Evolutionary conservation across 164 flowering plant species (phyloP), one percentile per base, ranked within the genome.

Genomic region (Chimonanthus praecox): DNA sequence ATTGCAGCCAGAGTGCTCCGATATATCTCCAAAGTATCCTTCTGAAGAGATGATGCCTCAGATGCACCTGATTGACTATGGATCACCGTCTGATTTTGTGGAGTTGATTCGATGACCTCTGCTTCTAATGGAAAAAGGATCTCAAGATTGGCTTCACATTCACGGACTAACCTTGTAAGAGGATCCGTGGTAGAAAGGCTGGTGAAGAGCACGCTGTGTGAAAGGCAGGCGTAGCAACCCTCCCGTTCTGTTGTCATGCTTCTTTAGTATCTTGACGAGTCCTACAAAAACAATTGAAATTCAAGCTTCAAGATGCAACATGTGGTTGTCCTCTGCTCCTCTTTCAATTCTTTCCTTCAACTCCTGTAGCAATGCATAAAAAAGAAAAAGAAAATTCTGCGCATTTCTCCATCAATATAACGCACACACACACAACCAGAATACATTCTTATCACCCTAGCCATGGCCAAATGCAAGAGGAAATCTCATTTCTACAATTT

Each of bases 191-290:
- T 83, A 93, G 81, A 91, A 93, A 8, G 98, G 98, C 76, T 89
- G 91, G 72, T 81, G 84, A 49, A 89, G 86, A 13, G 85, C 96
- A 71, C 83, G 82, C 71, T 88, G 98, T 8, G 89, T 87, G 74
- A 89, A 93, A 50, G 91, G 96, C 63, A 87, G 74, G 66, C 88
- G 91, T 71, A 93, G 71, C 49, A 89, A 70, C 60, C 76, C 91
- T 33, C 98, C 98, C 0, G 98, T 93, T 82, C 98, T 83, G 80
- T 92, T 92, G 61, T 92, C 98, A 73, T 87, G 91, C 81, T 92
- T 92, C 86, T 92, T 93, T 82, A 93, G 78, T 76, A 93, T 93
- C 76, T 91, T 93, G 60, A 88, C 82, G 0, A 93, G 81, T n/a
- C 96, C 97, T 92, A 62, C 62, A 47, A 61, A 71, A 47, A 71